Conservation (phyloP, 768 basidiomycete genomes). For the Panellus pusillus region DNA sequence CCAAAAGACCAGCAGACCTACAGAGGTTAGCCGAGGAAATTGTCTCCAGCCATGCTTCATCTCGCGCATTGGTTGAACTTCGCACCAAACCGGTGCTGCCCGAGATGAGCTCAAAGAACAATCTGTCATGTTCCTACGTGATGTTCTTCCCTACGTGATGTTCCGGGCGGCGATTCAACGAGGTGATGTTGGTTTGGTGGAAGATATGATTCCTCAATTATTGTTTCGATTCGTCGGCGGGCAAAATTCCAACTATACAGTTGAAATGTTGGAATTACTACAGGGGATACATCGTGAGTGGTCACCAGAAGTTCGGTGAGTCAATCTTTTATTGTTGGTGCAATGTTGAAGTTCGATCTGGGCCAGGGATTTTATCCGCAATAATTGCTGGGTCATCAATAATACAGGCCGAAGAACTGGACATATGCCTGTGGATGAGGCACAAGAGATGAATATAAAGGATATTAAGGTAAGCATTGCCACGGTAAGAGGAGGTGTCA, state of each 20-base stretch:
- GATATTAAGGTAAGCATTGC: slow-evolving; percentile 3
- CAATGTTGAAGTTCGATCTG: no score
- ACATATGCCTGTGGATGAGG: slow-evolving; percentile 18
- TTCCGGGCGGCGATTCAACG: slow-evolving; percentile 34
- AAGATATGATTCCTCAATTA: slow-evolving; percentile 31
- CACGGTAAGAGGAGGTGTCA: not conserved
- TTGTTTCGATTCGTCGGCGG: slow-evolving; percentile 36
- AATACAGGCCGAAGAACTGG: slow-evolving; percentile 9
- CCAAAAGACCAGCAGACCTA: no score
- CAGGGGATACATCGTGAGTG: slow-evolving; percentile 32
- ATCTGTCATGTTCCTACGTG: slow-evolving; percentile 35
- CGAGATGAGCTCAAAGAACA: no score
- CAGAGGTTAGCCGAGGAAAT: slow-evolving; percentile 33
- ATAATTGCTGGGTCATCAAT: slow-evolving; percentile 27
- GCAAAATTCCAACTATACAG: slow-evolving; percentile 33
- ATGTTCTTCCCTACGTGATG: slow-evolving; percentile 37
- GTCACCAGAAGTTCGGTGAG: slow-evolving; percentile 29
- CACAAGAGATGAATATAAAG: slow-evolving; percentile 27
- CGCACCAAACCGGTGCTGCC: no score
- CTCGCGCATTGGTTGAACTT: slow-evolving; percentile 29
- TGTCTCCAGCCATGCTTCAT: slow-evolving; percentile 30
- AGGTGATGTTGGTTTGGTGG: slow-evolving; percentile 40
- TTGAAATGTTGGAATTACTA: slow-evolving; percentile 34
- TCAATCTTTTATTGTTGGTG: no score
- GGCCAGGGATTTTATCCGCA: slow-evolving; percentile 20